These are phyloP conservation scores for Ascochyta viciae-villosae DNA, from an alignment of 2,329 filamentous ascomycete species.

Conservation along the genomic window DNA sequence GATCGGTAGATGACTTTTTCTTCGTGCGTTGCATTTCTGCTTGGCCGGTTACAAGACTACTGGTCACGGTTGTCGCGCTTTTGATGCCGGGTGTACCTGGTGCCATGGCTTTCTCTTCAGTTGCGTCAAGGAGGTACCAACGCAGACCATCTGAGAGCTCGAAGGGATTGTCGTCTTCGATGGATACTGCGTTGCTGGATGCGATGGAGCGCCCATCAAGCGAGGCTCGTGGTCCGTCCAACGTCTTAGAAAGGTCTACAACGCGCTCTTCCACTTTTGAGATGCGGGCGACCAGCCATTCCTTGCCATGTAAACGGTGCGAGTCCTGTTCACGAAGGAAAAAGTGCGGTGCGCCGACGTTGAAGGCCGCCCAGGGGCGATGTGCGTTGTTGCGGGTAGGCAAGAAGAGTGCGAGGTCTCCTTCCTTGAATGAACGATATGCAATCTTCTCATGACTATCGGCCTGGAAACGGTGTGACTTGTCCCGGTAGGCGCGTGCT, in stretches of 20 bases:
- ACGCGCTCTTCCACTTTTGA: constrained; percentile 89
- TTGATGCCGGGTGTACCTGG: constrained; percentile 86
- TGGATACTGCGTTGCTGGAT: constrained; percentile 61
- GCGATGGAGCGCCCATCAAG: constrained; percentile 55
- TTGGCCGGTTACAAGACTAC: constrained; percentile 84
- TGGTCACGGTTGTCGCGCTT: constrained; percentile 88
- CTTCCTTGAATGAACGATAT: constrained; percentile 94
- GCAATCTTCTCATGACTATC: constrained; percentile 97
- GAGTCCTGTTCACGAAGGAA: constrained; percentile 92
- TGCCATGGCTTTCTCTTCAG: constrained; percentile 86
- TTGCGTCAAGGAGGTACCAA: constrained; percentile 95
- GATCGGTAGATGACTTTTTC: constrained; percentile 54
- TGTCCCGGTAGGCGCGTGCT: constrained; percentile 84
- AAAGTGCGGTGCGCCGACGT: constrained; percentile 95
- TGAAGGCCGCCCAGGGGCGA: constrained; percentile 97
- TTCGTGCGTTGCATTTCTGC: constrained; percentile 65
- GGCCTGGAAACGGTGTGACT: constrained; percentile 78
- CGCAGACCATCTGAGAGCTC: constrained; percentile 92
- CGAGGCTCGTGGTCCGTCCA: constrained; percentile 60
- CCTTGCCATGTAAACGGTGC: constrained; percentile 81
- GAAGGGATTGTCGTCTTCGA: constrained; percentile 95
- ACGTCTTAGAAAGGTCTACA: constrained; percentile 85
- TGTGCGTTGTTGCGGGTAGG: constrained; percentile 94
- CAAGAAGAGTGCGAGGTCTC: constrained; percentile 90
- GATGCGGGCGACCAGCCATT: constrained; percentile 97